Percentiles rank a stretch among this genome's conserved stretches.
phyloP scores from a whole-genome alignment of 371 early-diverging fungal species.

The Spiromyces aspiralis region DNA sequence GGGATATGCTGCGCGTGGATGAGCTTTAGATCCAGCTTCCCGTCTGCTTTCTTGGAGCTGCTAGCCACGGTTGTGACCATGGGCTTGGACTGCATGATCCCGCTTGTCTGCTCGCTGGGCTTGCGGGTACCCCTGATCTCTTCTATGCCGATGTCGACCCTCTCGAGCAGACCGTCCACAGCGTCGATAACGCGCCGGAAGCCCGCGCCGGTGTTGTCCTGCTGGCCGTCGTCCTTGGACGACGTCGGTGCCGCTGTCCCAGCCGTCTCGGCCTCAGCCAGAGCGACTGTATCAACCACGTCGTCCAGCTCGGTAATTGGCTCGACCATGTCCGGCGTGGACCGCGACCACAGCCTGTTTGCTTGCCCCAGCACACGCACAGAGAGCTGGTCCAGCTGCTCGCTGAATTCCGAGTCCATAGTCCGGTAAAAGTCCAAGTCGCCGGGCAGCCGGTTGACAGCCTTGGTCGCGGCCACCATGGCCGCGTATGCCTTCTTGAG shows the following conservation, averaged over 20 bases:
- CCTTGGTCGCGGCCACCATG: conserved; percentile 43
- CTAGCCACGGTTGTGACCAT: neutral
- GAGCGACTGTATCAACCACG: conserved; percentile 24
- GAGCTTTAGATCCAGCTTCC: conserved; percentile 22
- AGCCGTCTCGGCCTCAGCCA: neutral
- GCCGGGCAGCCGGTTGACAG: conserved; percentile 39
- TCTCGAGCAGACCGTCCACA: conserved; percentile 65
- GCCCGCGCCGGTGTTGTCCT: conserved; percentile 11
- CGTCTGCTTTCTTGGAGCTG: neutral
- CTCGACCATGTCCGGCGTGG: conserved; percentile 9
- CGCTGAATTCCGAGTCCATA: conserved; percentile 41
- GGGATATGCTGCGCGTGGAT: conserved; percentile 59
- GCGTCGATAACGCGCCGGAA: conserved; percentile 51
- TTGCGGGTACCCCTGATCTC: neutral
- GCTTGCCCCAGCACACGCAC: conserved; percentile 34
- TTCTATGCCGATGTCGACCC: conserved; percentile 34
- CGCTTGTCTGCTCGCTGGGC: neutral
- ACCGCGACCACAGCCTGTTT: conserved; percentile 35
- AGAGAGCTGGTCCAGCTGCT: conserved; percentile 33
- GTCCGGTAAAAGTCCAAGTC: conserved; percentile 58
- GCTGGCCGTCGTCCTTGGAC: neutral
- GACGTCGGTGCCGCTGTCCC: neutral
- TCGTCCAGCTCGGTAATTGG: conserved; percentile 45
- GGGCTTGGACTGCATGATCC: neutral
- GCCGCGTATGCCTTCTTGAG: conserved; percentile 38